These are phyloP conservation scores for Psilocybe azurescens DNA, from an alignment of 768 basidiomycete species.

Conservation along the genomic window DNA sequence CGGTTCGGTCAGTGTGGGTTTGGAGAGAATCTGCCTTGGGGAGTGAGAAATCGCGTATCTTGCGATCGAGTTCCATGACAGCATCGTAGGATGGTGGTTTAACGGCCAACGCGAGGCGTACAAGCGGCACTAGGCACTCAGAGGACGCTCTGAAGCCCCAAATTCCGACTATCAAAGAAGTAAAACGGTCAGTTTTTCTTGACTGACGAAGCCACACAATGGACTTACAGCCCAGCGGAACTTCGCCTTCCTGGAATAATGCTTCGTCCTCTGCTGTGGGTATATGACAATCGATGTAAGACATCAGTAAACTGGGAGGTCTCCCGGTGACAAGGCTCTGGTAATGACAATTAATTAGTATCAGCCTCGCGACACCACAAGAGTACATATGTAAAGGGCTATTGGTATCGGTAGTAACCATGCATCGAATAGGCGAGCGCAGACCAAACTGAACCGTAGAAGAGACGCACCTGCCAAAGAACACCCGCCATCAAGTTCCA, in stretches of 20 bases:
- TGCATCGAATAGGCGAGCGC: not conserved
- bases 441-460: not conserved
- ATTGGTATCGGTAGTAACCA: not conserved
- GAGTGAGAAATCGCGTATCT: slow-evolving; percentile 44
- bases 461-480: slow-evolving; percentile 52
- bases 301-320: slow-evolving; percentile 48
- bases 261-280: slow-evolving; percentile 52
- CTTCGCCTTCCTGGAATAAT: slow-evolving; percentile 46
- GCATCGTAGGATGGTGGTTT: slow-evolving; percentile 51
- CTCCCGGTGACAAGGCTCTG: slow-evolving; percentile 54
- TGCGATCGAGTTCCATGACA: slow-evolving; percentile 54
- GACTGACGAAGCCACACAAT: slow-evolving; percentile 5
- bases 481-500: slow-evolving; percentile 55
- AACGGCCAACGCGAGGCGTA: slow-evolving; percentile 42
- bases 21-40: slow-evolving; percentile 26
- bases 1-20: slow-evolving; percentile 34
- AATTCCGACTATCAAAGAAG: slow-evolving; percentile 42
- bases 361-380: not conserved
- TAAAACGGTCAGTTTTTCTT: slow-evolving; percentile 7
- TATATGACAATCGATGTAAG: slow-evolving; percentile 50
- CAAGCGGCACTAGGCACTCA: slow-evolving; percentile 49
- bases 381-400: not conserved
- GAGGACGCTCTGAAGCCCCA: slow-evolving; percentile 49
- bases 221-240: slow-evolving; percentile 49
- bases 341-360: not conserved